Evolutionary conservation across 345 rosid genomes (phyloP).

Genomic region (Aquilaria sinensis): DNA sequence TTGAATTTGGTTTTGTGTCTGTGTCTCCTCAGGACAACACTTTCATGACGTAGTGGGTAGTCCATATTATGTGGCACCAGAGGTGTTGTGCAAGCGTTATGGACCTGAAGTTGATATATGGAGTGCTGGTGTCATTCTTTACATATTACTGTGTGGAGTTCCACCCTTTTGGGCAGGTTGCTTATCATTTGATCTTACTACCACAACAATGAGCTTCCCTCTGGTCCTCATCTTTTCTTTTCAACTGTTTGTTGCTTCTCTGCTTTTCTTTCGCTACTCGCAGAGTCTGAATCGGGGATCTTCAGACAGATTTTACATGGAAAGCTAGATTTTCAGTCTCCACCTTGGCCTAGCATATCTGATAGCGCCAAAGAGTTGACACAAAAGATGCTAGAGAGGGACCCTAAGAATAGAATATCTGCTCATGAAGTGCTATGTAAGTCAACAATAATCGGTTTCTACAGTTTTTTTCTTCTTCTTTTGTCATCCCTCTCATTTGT

Average conservation of each 20-base stretch:
- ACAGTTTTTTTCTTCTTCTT: background rate
- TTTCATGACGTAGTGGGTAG: conserved; percentile 93
- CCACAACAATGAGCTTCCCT: background rate
- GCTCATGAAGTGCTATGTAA: conserved; percentile 90
- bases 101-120: conserved; percentile 94
- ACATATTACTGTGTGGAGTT: conserved; percentile 89
- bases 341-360: conserved; percentile 93
- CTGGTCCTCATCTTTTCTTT: background rate
- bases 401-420: conserved; percentile 69
- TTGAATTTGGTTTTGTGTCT: background rate
- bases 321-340: conserved; percentile 75
- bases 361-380: conserved; percentile 89
- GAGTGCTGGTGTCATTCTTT: conserved; percentile 96
- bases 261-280: conserved; percentile 13
- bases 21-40: conserved; percentile 50
- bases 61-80: conserved; percentile 98
- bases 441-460: conserved; percentile 17
- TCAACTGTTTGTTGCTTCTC: background rate
- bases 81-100: conserved; percentile 78
- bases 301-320: conserved; percentile 87
- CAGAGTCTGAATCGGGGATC: conserved; percentile 97
- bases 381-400: conserved; percentile 81
- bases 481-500: background rate
- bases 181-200: background rate
- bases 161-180: conserved; percentile 99